These are phyloP conservation scores for Verticillium nubilum DNA, from an alignment of 2,329 filamentous ascomycete genomes.

Conservation along the genomic window DNA sequence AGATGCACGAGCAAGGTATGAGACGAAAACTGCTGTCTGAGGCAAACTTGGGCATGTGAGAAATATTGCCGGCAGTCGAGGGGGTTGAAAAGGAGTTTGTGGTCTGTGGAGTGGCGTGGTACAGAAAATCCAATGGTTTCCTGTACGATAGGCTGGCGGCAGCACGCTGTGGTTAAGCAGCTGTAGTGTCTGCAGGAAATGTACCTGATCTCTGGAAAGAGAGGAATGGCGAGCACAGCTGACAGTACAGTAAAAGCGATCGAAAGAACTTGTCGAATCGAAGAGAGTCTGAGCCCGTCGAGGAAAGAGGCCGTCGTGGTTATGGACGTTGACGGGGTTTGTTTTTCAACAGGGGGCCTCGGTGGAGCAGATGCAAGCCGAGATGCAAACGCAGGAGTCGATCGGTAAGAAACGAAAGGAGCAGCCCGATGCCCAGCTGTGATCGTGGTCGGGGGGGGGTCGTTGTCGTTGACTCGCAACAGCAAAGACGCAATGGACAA, in stretches of 20 bases:
- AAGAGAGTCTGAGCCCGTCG: not conserved
- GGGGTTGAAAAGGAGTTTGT: constrained; percentile 2
- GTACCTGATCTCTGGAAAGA: not conserved
- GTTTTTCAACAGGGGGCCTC: not conserved
- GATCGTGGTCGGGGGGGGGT: not conserved
- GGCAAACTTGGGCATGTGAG: not conserved
- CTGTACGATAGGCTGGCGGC: constrained; percentile 18
- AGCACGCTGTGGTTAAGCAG: constrained; percentile 13
- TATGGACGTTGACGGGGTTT: not conserved
- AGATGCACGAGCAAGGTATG: constrained; percentile 1
- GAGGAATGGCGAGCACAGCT: not conserved
- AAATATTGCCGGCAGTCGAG: not conserved
- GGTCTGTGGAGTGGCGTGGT: constrained; percentile 7
- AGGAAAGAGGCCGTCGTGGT: constrained; percentile 1
- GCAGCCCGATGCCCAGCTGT: not conserved
- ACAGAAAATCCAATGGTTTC: constrained; percentile 18
- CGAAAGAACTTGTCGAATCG: not conserved
- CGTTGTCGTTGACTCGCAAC: not conserved
- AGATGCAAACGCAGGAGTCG: not conserved
- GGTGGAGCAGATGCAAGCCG: not conserved
- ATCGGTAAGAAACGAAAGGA: not conserved
- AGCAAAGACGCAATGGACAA: not conserved
- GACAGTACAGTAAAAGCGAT: not conserved
- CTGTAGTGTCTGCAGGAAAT: constrained; percentile 3
- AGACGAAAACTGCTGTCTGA: not conserved